A percentile compares a stretch with the other conserved stretches of the same genome.
phyloP scores from a whole-genome alignment of 1,284 basidiomycete species.

The Malassezia pachydermatis region DNA sequence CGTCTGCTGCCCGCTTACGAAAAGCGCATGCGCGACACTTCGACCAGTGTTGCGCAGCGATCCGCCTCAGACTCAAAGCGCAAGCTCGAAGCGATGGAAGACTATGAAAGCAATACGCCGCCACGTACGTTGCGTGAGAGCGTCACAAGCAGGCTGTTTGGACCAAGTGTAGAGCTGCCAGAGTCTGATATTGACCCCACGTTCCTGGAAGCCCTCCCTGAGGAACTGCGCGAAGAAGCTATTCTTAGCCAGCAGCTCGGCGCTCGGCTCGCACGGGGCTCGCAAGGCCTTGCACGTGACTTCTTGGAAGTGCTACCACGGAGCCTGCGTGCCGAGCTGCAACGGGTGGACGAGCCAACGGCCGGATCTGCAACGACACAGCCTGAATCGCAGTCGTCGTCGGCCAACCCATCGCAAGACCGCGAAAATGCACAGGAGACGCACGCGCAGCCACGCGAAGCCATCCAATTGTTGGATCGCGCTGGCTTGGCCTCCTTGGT shows the following conservation, averaged over 20 bases:
- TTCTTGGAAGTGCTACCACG: slow-evolving; percentile 93
- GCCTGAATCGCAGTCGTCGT: slow-evolving; percentile 49
- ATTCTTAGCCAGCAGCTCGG: slow-evolving; percentile 84
- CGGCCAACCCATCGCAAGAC: neutral
- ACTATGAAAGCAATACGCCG: slow-evolving; percentile 26
- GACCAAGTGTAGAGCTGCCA: slow-evolving; percentile 90
- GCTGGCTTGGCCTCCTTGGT: slow-evolving; percentile 78
- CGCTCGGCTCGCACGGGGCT: slow-evolving; percentile 55
- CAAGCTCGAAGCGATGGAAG: slow-evolving; percentile 16
- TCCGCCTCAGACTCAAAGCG: slow-evolving; percentile 46
- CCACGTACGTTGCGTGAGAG: slow-evolving; percentile 21
- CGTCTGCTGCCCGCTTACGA: slow-evolving; percentile 63
- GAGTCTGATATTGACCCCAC: slow-evolving; percentile 97
- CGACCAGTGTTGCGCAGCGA: slow-evolving; percentile 13
- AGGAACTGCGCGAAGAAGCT: slow-evolving; percentile 97
- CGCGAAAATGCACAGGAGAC: neutral
- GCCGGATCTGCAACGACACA: slow-evolving; percentile 61
- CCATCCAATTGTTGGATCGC: slow-evolving; percentile 88
- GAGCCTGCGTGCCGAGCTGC: slow-evolving; percentile 75
- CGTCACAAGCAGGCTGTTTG: slow-evolving; percentile 63
- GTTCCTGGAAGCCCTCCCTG: slow-evolving; percentile 91
- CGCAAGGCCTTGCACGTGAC: slow-evolving; percentile 64
- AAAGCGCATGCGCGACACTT: slow-evolving; percentile 29
- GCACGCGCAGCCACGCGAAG: slow-evolving; percentile 53
- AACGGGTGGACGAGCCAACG: slow-evolving; percentile 59